These are phyloP conservation scores for Cutaneotrichosporon cutaneum DNA, from an alignment of 1,284 basidiomycete genomes.

Conservation along the genomic window DNA sequence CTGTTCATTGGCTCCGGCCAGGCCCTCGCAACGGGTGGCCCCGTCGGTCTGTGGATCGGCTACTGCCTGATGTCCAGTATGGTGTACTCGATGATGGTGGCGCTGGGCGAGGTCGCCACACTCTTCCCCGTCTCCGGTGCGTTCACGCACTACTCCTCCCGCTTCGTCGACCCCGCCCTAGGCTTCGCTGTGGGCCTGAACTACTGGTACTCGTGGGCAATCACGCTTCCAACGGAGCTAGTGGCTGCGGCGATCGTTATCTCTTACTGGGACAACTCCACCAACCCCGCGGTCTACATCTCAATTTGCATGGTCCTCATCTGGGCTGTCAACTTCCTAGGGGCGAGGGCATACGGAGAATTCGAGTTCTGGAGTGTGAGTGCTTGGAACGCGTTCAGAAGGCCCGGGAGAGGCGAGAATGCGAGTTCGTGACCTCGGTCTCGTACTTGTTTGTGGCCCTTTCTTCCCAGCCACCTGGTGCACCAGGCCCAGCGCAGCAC, in stretches of 20 bases:
- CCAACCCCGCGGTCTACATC: conserved; percentile 52
- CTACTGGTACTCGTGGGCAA: conserved; percentile 47
- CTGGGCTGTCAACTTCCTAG: conserved; percentile 52
- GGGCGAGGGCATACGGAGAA: conserved; percentile 43
- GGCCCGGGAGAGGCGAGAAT: too few relatives aligned
- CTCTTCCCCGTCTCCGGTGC: conserved; percentile 49
- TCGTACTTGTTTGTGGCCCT: too few relatives aligned
- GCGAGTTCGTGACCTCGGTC: too few relatives aligned
- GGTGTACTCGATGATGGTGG: conserved; percentile 52
- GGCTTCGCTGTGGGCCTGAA: conserved; percentile 51
- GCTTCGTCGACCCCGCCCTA: conserved; percentile 59
- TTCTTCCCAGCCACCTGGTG: too few relatives aligned
- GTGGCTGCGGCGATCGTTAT: conserved; percentile 33
- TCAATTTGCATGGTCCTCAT: conserved; percentile 50
- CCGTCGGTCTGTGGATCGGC: conserved; percentile 52
- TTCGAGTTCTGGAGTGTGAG: conserved; percentile 42
- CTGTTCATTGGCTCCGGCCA: conserved; percentile 56
- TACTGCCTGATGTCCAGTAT: conserved; percentile 50
- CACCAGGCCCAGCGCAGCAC: too few relatives aligned
- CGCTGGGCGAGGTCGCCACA: conserved; percentile 55
- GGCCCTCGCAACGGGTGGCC: conserved; percentile 56
- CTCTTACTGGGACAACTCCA: conserved; percentile 39
- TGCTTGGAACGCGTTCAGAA: too few relatives aligned
- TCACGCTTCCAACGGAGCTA: conserved; percentile 39
- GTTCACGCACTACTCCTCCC: conserved; percentile 50